Base-by-base conservation (phyloP, 2,329 filamentous ascomycete species). In the Aspergillus quadrilineatus region DNA sequence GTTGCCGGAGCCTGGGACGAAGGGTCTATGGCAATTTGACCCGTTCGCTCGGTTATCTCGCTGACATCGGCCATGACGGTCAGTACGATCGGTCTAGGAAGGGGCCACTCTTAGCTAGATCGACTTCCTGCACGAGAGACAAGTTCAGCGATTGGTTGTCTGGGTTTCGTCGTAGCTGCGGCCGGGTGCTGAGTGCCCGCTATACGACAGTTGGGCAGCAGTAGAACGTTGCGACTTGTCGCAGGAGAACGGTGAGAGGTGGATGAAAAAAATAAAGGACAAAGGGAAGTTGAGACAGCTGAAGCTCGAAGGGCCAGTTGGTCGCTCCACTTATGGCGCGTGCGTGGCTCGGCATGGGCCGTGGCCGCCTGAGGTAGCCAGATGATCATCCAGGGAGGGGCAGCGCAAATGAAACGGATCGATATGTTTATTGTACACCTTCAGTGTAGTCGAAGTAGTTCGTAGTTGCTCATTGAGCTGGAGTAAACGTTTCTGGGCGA, bases 21-120 rank as follows among this genome's bases (percentile, higher is more conserved):
- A 30, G 50, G 51, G 30, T 60, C 46, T 30, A 65, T 45, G 14
- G 58, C 54, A 15, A 66, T 48, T 32, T 55, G 55, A 42, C 48
- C 60, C 32, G 57, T 65, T 44, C 57, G 57, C 39, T 58, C 46
- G 14, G 58, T 54, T 34, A 64, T 42, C 12, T 63, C 46, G 4
- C 49, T 46, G 15, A 47, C 29, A 5, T 28, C 43, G 34, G 48
- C 55, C 47, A 56, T 50, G 9, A 22, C 34, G n/a, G 14, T 26
- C 37, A 15, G 36, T 43, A 9, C n/a, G 4, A 15, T n/a, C 12
- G 5, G 12, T 26, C n/a, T 28, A 34, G 15, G 8, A 8, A 12
- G 22, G 22, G 22, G 22, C 22, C 22, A 22, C 22, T 22, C 22
- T 22, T 37, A 37, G 12, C 10, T 37, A 37, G 34, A 14, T 14